phyloP scores from a whole-genome alignment of 495 filamentous ascomycete genomes.

The Xylaria curta region DNA sequence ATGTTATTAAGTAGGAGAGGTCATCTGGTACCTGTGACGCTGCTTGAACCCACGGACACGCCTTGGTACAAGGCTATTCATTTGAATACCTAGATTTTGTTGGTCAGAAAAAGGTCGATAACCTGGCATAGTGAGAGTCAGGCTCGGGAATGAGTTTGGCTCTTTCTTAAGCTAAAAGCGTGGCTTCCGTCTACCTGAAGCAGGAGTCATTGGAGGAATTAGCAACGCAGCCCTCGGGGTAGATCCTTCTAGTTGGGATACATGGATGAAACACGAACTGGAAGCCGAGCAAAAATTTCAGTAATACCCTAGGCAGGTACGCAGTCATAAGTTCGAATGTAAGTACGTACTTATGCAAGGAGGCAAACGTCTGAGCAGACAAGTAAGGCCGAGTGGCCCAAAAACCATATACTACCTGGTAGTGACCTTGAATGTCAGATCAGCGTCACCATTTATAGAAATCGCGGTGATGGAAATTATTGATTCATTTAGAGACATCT shows the following conservation, averaged over 20 bases:
- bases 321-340: no score
- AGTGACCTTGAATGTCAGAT: neutral
- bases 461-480: neutral
- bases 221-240: neutral
- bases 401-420: neutral
- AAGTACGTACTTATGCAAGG: neutral
- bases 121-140: neutral
- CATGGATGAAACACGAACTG: neutral
- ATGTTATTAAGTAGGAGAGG: constrained; percentile 12
- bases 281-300: neutral
- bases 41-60: constrained; percentile 9
- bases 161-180: neutral
- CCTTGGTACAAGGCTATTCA: constrained; percentile 2
- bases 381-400: neutral
- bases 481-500: constrained; percentile 14
- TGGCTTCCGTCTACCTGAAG: neutral
- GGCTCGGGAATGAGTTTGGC: neutral
- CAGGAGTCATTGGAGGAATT: neutral
- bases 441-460: neutral
- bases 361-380: neutral
- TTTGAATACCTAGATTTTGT: neutral
- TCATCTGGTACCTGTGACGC: constrained; percentile 2
- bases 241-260: neutral
- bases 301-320: neutral
- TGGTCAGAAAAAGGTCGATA: neutral